Evolutionary conservation across 352 stramenopile genomes (phyloP), one percentile per base, ranked within the genome.

Genomic region (Phytophthora chlamydospora): DNA sequence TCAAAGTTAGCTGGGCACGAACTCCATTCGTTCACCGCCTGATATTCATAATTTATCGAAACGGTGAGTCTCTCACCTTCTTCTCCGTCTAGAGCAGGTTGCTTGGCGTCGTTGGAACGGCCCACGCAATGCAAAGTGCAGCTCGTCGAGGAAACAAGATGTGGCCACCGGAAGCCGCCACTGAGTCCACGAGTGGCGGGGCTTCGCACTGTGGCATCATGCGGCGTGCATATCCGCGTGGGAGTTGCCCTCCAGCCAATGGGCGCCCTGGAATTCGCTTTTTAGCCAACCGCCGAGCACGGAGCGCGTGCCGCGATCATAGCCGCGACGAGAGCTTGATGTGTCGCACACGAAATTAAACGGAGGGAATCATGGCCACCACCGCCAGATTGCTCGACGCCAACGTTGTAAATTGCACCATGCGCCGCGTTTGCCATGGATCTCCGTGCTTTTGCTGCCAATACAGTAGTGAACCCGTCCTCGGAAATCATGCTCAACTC

Each of bases 141-240:
- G n/a, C 16, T 34, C 38, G 33, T 19, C 50, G 46, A 21, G 16
- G 58, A 56, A 65, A 64, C 41, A 58, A 55, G 47, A 66, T 66
- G 62, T 70, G 62, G 62, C 55, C 51, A 56, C 45, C 39, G 46
- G 46, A 59, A 66, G 50, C 49, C 21, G 54, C 41, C 35, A 41
- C 34, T 69, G 31, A 54, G 40, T 44, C 19, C 40, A 53, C 46
- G 42, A 32, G 48, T 52, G 43, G 45, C 40, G 53, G 27, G 12
- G 40, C 56, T 66, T 62, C 49, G 43, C 44, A 69, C 48, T 66
- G 49, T 71, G 63, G 58, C 57, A 72, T 68, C 45, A 68, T 55
- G 8, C 10, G 34, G 7, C 43, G 24, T 16, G 42, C n/a, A 38
- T 39, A 35, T 55, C 52, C 32, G 17, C 36, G 27, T 52, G 36